Percentiles rank a stretch among this genome's conserved stretches.
Evolutionary conservation across 1,284 basidiomycete genomes (phyloP).

Genomic region (Marasmius sp.): DNA sequence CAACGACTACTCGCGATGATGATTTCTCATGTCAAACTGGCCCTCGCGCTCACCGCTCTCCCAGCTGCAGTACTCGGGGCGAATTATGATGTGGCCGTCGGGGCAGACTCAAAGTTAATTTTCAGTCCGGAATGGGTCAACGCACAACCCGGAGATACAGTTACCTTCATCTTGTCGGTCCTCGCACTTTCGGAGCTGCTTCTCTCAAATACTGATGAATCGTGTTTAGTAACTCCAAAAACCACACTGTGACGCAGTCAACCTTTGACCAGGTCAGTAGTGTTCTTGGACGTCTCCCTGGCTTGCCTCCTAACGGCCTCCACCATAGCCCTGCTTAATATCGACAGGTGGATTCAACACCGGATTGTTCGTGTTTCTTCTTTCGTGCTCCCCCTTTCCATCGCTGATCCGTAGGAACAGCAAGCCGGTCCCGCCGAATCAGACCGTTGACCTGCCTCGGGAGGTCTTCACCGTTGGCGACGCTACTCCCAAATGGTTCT

Average conservation of each 20-base stretch:
- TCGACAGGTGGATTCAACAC: slow-evolving; percentile 48
- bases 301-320: slow-evolving; percentile 34
- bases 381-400: background rate
- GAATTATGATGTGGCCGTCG: slow-evolving; percentile 14
- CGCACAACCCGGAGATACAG: slow-evolving; percentile 12
- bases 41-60: slow-evolving; percentile 9
- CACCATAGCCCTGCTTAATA: slow-evolving; percentile 40
- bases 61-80: slow-evolving; percentile 9
- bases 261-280: slow-evolving; percentile 9
- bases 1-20: too few species aligned
- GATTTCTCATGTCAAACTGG: background rate
- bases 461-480: slow-evolving; percentile 26
- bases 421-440: background rate
- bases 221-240: slow-evolving; percentile 32
- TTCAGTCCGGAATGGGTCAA: slow-evolving; percentile 14
- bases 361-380: slow-evolving; percentile 30
- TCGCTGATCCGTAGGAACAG: background rate
- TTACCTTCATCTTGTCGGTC: slow-evolving; percentile 15
- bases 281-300: background rate
- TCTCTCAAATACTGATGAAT: background rate
- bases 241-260: slow-evolving; percentile 53
- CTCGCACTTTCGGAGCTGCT: background rate
- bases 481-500: slow-evolving; percentile 38
- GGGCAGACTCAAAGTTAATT: slow-evolving; percentile 7
- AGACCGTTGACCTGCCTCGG: slow-evolving; percentile 4